These are phyloP conservation scores for Moniliella sp. DNA, from an alignment of 1,284 basidiomycete genomes.

Conservation along the genomic window DNA sequence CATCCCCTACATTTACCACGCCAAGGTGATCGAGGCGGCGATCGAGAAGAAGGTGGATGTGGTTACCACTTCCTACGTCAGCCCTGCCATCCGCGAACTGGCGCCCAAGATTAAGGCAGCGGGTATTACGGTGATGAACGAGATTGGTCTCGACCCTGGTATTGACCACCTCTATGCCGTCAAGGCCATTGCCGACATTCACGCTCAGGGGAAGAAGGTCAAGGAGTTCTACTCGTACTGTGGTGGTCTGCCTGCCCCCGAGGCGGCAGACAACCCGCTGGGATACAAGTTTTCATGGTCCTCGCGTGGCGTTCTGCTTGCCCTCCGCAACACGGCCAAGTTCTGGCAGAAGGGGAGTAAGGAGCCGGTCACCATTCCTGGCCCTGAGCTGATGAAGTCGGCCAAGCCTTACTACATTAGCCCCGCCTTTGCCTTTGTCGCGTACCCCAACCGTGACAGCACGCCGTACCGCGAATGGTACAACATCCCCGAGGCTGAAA, in stretches of 20 bases:
- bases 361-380: constrained; percentile 19
- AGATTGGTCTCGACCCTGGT: constrained; percentile 92
- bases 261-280: constrained; percentile 74
- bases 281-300: constrained; percentile 99
- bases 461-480: constrained; percentile 64
- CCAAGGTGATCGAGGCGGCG: constrained; percentile 73
- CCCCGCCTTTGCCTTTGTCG: constrained; percentile 83
- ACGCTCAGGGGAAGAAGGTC: constrained; percentile 68
- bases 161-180: constrained; percentile 89
- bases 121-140: constrained; percentile 91
- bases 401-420: constrained; percentile 88
- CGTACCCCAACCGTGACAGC: constrained; percentile 91
- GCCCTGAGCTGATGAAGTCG: constrained; percentile 24
- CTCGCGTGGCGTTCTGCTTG: constrained; percentile 79
- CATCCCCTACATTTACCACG: constrained; percentile 85
- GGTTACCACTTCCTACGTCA: constrained; percentile 88
- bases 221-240: constrained; percentile 90
- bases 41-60: constrained; percentile 85
- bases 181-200: constrained; percentile 84
- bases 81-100: constrained; percentile 69
- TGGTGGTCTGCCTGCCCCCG: constrained; percentile 78
- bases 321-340: constrained; percentile 71
- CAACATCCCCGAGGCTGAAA: constrained; percentile 78
- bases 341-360: constrained; percentile 37
- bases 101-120: constrained; percentile 63